A percentile compares a stretch with the other conserved stretches of the same genome.
Conservation (phyloP, 2,329 filamentous ascomycete genomes). For the Chrysosporium queenslandicum region DNA sequence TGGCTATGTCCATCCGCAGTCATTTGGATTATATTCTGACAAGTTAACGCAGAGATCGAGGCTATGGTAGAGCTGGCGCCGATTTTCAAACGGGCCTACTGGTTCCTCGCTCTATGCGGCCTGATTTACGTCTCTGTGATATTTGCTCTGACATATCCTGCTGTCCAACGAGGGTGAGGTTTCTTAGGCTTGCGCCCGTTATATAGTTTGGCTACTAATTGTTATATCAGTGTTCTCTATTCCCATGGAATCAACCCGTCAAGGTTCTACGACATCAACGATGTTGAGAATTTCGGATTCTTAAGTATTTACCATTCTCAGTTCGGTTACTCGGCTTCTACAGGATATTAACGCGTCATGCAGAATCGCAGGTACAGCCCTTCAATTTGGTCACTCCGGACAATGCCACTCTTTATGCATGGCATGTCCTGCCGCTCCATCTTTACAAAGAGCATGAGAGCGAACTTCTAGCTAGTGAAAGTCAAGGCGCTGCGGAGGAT, state of each 20-base stretch:
- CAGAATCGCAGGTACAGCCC: conserved; percentile 70
- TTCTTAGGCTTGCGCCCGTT: conserved; percentile 6
- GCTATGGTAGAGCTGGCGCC: conserved; percentile 31
- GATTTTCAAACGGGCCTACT: conserved; percentile 45
- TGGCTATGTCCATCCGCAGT: too few relatives aligned
- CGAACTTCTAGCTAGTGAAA: conserved; percentile 45
- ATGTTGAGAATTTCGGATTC: conserved; percentile 77
- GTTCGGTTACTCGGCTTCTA: neutral
- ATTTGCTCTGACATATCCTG: conserved; percentile 55
- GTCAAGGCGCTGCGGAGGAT: conserved; percentile 43
- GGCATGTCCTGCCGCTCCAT: conserved; percentile 77
- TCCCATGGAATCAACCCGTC: conserved; percentile 67
- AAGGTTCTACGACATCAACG: conserved; percentile 61
- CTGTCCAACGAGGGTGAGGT: conserved; percentile 69
- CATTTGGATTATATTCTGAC: too few relatives aligned
- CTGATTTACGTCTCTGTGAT: conserved; percentile 58
- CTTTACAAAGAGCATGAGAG: conserved; percentile 64
- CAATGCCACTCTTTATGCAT: conserved; percentile 69
- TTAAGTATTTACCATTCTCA: conserved; percentile 48
- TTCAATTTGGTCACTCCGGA: conserved; percentile 69
- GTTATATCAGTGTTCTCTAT: conserved; percentile 59
- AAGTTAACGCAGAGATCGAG: neutral
- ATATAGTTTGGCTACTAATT: neutral
- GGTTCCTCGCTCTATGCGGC: conserved; percentile 49
- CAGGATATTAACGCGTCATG: neutral